These are phyloP conservation scores for Fusarium sp. DNA, from an alignment of 2,329 filamentous ascomycete genomes.

Conservation along the genomic window DNA sequence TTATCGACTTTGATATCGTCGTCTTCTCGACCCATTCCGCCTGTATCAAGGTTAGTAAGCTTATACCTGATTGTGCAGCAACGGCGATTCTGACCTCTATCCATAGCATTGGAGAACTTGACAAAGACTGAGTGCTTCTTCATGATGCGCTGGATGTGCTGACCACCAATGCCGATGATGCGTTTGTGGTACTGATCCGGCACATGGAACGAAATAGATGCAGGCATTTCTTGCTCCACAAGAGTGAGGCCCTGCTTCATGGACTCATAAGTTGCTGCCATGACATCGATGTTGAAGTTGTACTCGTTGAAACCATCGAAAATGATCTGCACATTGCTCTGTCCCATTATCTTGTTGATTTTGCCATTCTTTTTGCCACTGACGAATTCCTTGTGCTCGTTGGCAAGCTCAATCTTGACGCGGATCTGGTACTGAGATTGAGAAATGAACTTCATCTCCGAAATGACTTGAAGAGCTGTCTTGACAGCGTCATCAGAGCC, in stretches of 20 bases:
- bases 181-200: slow-evolving; percentile 99
- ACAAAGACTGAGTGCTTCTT: slow-evolving; percentile 99
- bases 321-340: slow-evolving; percentile 98
- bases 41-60: slow-evolving; percentile 50
- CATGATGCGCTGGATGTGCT: slow-evolving; percentile 99
- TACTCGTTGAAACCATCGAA: slow-evolving; percentile 99
- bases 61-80: slow-evolving; percentile 1
- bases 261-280: slow-evolving; percentile 89
- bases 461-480: slow-evolving; percentile 91
- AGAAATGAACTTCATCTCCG: slow-evolving; percentile 88
- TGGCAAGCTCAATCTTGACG: slow-evolving; percentile 98
- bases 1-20: slow-evolving; percentile 99
- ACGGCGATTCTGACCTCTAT: slow-evolving; percentile 70
- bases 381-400: slow-evolving; percentile 99
- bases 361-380: slow-evolving; percentile 99
- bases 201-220: slow-evolving; percentile 98
- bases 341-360: slow-evolving; percentile 99
- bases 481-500: slow-evolving; percentile 97
- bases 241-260: slow-evolving; percentile 92
- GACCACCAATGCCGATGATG: slow-evolving; percentile 97
- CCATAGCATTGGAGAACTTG: slow-evolving; percentile 99
- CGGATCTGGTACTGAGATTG: slow-evolving; percentile 91
- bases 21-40: slow-evolving; percentile 87
- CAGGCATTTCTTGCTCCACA: slow-evolving; percentile 99
- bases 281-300: slow-evolving; percentile 99